Percentiles rank a stretch among this genome's conserved stretches.
phyloP scores from a whole-genome alignment of 2,329 filamentous ascomycete species.

The Calycina marina region DNA sequence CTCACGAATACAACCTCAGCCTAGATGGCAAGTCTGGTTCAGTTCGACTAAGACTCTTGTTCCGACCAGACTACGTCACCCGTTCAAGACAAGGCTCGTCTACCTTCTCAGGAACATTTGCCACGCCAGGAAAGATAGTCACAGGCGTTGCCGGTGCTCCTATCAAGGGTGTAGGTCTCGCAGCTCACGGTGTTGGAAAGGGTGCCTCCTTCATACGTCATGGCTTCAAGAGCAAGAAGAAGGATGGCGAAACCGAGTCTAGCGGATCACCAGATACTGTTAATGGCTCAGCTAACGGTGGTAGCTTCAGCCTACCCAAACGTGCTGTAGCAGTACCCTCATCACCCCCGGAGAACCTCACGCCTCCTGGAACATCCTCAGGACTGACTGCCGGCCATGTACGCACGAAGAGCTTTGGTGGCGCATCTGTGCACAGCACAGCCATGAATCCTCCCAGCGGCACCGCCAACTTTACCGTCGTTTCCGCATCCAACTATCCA shows the following conservation, averaged over 20 bases:
- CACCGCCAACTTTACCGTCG: conserved; percentile 63
- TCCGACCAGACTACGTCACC: conserved; percentile 84
- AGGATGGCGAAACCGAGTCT: conserved; percentile 24
- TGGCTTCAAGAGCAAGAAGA: conserved; percentile 63
- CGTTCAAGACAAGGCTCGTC: conserved; percentile 78
- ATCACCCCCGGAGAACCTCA: conserved; percentile 1
- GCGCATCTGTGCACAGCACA: conserved; percentile 51
- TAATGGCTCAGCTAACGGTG: conserved; percentile 15
- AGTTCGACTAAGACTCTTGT: conserved; percentile 71
- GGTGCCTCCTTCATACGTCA: conserved; percentile 84
- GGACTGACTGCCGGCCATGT: conserved; percentile 15
- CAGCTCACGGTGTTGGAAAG: conserved; percentile 55
- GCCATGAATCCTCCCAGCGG: conserved; percentile 50
- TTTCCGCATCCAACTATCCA: conserved; percentile 68
- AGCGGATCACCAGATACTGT: conserved; percentile 20
- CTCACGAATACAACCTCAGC: conserved; percentile 56
- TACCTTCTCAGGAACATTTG: conserved; percentile 85
- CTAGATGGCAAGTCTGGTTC: conserved; percentile 84
- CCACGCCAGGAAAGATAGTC: conserved; percentile 74
- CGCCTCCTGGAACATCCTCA: conserved; percentile 16
- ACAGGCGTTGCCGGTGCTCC: conserved; percentile 69
- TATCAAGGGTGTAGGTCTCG: conserved; percentile 78
- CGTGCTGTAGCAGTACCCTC: conserved; percentile 10
- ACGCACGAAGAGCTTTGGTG: conserved; percentile 44
- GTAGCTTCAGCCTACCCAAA: conserved; percentile 7